These are phyloP conservation scores for Ophidiomyces ophidiicola DNA, from an alignment of 2,329 filamentous ascomycete species.

Conservation along the genomic window DNA sequence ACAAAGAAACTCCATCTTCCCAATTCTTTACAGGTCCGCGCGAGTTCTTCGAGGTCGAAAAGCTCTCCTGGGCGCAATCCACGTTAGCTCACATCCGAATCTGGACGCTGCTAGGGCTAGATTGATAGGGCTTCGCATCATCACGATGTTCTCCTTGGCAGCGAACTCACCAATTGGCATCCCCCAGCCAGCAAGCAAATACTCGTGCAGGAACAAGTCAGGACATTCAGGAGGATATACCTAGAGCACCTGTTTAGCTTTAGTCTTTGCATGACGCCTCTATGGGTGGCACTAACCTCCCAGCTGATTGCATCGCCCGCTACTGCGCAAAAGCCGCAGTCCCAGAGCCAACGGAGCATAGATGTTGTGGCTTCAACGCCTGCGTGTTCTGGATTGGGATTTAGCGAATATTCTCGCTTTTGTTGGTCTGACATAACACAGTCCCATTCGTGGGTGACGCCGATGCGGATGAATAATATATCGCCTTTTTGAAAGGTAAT, in stretches of 20 bases:
- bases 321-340: constrained; percentile 45
- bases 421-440: constrained; percentile 26
- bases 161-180: constrained; percentile 34
- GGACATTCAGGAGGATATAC: constrained; percentile 33
- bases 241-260: constrained; percentile 12
- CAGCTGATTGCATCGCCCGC: constrained; percentile 46
- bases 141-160: constrained; percentile 19
- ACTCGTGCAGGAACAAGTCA: constrained; percentile 36
- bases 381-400: constrained; percentile 31
- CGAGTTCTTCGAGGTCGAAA: constrained; percentile 36
- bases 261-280: constrained; percentile 9
- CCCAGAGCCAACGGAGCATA: constrained; percentile 48
- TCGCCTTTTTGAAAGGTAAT: constrained; percentile 40
- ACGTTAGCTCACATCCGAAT: not conserved
- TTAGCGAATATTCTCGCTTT: constrained; percentile 22
- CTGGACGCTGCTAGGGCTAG: not conserved
- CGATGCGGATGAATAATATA: constrained; percentile 39
- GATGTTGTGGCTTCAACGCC: constrained; percentile 41
- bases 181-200: constrained; percentile 41
- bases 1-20: constrained; percentile 41
- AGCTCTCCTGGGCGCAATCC: constrained; percentile 28
- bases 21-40: constrained; percentile 24
- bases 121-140: constrained; percentile 8
- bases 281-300: constrained; percentile 32
- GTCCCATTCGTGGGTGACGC: constrained; percentile 34